Evolutionary conservation across 345 rosid genomes (phyloP).

Genomic region (Populus alba): DNA sequence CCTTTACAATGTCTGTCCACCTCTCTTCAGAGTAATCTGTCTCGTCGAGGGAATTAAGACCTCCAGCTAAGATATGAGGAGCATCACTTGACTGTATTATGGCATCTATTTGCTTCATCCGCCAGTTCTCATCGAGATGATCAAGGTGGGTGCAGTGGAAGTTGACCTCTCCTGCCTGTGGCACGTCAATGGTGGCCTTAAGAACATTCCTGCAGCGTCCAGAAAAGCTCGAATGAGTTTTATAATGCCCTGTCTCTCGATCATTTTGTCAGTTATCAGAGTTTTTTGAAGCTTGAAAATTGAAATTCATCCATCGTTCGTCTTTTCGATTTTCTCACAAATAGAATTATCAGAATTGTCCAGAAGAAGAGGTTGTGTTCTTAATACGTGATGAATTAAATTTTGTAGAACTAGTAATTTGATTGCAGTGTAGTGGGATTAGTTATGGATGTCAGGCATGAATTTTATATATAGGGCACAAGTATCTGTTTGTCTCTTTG

Average conservation of each 20-base stretch:
- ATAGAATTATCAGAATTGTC: no score
- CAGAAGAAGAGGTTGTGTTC: no score
- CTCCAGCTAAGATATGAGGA: constrained; percentile 77
- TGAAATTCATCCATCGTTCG: neutral
- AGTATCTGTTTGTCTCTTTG: neutral
- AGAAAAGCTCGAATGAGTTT: neutral
- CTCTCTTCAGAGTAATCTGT: constrained; percentile 72
- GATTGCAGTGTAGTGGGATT: constrained; percentile 2
- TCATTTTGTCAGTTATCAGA: neutral
- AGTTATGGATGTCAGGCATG: constrained; percentile 2
- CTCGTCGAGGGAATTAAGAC: constrained; percentile 81
- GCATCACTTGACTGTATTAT: constrained; percentile 57
- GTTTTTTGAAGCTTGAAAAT: neutral
- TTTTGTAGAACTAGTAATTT: neutral
- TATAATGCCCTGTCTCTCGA: no score
- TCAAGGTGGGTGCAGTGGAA: constrained; percentile 88
- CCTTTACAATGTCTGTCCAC: constrained; percentile 92
- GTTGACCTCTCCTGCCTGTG: constrained; percentile 71
- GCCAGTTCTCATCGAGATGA: constrained; percentile 85
- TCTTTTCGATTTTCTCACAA: no score
- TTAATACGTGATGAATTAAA: no score
- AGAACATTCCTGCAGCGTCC: constrained; percentile 58
- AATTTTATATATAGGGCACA: neutral
- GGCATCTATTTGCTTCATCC: constrained; percentile 88
- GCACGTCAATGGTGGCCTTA: constrained; percentile 77